phyloP scores from a whole-genome alignment of 257 asterid species.

The Rauvolfia tetraphylla region DNA sequence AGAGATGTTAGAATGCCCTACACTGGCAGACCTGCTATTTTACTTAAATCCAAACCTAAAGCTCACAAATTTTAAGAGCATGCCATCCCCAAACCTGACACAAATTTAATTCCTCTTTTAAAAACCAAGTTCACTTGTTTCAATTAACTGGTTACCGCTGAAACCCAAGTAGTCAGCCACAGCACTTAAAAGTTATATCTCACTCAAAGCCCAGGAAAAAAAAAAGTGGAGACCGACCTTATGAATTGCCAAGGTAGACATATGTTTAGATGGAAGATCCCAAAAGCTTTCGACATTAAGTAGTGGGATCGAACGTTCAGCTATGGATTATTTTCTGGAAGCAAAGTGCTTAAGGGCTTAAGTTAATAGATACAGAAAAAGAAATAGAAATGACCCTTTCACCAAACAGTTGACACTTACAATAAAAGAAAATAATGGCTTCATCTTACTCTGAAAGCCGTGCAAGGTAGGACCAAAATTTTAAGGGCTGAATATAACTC shows the following conservation, averaged over 20 bases:
- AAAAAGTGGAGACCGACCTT: background rate
- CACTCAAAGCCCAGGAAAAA: background rate
- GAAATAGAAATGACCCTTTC: background rate
- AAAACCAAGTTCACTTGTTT: background rate
- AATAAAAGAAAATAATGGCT: background rate
- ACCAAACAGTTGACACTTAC: background rate
- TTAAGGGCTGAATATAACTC: too few relatives aligned
- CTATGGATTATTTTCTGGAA: background rate
- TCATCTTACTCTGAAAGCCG: too few relatives aligned
- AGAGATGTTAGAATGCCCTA: background rate
- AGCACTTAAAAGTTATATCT: background rate
- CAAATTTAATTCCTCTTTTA: background rate
- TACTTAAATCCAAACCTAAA: background rate
- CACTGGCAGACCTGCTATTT: background rate
- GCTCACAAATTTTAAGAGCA: background rate
- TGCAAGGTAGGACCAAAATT: background rate
- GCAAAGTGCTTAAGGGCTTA: background rate
- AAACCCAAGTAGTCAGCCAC: background rate
- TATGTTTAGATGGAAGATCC: background rate
- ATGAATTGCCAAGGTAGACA: background rate
- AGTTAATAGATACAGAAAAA: background rate
- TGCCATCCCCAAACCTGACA: background rate
- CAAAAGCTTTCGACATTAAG: background rate
- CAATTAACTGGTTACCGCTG: background rate
- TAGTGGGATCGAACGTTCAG: background rate